A percentile compares a stretch with the other conserved stretches of the same genome.
Conservation (phyloP, 164 flowering plant genomes). For the Brasenia schreberi region DNA sequence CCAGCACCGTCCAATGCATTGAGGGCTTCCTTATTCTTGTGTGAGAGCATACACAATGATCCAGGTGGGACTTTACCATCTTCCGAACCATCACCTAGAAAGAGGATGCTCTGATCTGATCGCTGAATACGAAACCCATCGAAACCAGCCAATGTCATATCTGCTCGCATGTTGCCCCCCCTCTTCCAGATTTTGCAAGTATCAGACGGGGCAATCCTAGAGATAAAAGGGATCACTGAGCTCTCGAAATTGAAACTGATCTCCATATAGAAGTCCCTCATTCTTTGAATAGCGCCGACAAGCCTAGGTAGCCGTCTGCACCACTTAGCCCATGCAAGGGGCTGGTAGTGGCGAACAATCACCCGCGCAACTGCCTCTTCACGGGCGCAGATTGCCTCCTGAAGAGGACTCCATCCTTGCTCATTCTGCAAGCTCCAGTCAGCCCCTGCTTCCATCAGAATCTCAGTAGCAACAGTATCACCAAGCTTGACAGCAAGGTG, state of each 20-base stretch:
- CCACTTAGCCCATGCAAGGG: slow-evolving; percentile 89
- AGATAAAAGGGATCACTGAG: slow-evolving; percentile 83
- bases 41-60: slow-evolving; percentile 60
- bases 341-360: slow-evolving; percentile 77
- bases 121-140: slow-evolving; percentile 84
- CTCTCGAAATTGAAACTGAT: slow-evolving; percentile 84
- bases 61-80: slow-evolving; percentile 72
- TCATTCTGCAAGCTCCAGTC: slow-evolving; percentile 77
- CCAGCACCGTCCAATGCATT: slow-evolving; percentile 93
- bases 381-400: slow-evolving; percentile 71
- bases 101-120: slow-evolving; percentile 71
- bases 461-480: slow-evolving; percentile 50
- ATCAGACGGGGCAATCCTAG: slow-evolving; percentile 83
- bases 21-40: slow-evolving; percentile 74
- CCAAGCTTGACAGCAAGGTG: slow-evolving; percentile 73
- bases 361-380: slow-evolving; percentile 58
- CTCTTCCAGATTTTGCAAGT: slow-evolving; percentile 87
- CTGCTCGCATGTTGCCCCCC: slow-evolving; percentile 81
- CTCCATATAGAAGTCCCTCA: slow-evolving; percentile 93
- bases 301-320: slow-evolving; percentile 79
- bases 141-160: slow-evolving; percentile 88
- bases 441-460: slow-evolving; percentile 83
- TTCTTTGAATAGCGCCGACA: slow-evolving; percentile 54
- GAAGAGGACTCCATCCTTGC: slow-evolving; percentile 85
- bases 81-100: slow-evolving; percentile 87